These are phyloP conservation scores for Hansenula anomala DNA, from an alignment of 1,139 yeast genomes.

Conservation along the genomic window DNA sequence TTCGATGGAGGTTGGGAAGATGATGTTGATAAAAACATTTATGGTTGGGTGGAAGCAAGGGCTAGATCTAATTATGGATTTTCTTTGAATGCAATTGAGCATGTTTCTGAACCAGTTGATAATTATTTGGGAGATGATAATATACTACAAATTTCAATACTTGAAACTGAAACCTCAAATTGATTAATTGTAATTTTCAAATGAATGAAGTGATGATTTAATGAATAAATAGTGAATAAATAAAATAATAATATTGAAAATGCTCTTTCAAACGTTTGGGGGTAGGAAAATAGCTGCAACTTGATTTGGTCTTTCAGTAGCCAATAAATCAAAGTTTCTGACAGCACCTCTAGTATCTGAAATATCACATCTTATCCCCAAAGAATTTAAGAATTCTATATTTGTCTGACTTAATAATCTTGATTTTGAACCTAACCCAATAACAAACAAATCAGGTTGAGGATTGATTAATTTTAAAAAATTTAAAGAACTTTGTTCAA, in stretches of 20 bases:
- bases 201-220: too few species aligned
- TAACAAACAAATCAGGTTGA: conserved; percentile 68
- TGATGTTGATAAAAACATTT: too few species aligned
- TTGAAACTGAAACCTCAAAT: too few species aligned
- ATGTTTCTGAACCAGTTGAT: too few species aligned
- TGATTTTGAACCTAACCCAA: conserved; percentile 64
- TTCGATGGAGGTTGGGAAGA: too few species aligned
- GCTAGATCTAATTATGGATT: too few species aligned
- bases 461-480: conserved; percentile 61
- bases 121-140: conserved; percentile 4
- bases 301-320: conserved; percentile 72
- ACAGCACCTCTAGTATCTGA: conserved; percentile 69
- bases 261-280: conserved; percentile 47
- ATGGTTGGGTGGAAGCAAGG: too few species aligned
- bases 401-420: conserved; percentile 58
- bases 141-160: too few species aligned
- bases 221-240: not conserved
- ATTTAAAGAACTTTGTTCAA: conserved; percentile 37
- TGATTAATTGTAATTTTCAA: too few species aligned
- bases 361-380: conserved; percentile 68
- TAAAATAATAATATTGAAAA: too few species aligned
- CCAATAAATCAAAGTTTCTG: conserved; percentile 64
- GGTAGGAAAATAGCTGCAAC: conserved; percentile 71
- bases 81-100: too few species aligned
- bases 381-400: conserved; percentile 39